These are phyloP conservation scores for Beauveria bassiana DNA, from an alignment of 2,329 filamentous ascomycete genomes.

Conservation along the genomic window DNA sequence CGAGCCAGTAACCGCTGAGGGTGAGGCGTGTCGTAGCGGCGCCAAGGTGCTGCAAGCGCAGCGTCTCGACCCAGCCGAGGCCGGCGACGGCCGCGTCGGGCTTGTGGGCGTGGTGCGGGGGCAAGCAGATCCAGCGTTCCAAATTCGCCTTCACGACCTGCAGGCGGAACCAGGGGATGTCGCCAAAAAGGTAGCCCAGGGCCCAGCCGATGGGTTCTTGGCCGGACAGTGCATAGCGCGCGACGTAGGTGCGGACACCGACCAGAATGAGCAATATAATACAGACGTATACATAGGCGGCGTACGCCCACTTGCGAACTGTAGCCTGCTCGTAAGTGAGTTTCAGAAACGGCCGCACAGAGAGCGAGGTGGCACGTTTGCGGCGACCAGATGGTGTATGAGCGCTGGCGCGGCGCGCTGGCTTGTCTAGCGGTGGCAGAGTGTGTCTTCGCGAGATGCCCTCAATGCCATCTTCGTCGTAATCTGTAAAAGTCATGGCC, in stretches of 20 bases:
- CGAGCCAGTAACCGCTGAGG: conserved; percentile 65
- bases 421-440: conserved; percentile 35
- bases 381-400: conserved; percentile 57
- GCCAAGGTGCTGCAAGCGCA: conserved; percentile 60
- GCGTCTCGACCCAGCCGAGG: conserved; percentile 54
- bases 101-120: conserved; percentile 31
- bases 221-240: conserved; percentile 56
- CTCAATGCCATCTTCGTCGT: conserved; percentile 14
- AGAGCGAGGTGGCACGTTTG: conserved; percentile 57
- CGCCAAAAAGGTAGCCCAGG: conserved; percentile 78
- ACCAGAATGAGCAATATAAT: conserved; percentile 60
- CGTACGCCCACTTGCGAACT: conserved; percentile 75
- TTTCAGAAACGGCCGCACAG: conserved; percentile 65
- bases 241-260: conserved; percentile 64
- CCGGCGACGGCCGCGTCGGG: conserved; percentile 31
- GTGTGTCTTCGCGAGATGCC: conserved; percentile 39
- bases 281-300: conserved; percentile 65
- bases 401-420: conserved; percentile 31
- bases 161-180: conserved; percentile 63
- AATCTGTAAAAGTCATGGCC: conserved; percentile 14
- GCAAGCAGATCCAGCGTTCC: conserved; percentile 68
- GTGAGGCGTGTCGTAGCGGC: conserved; percentile 75
- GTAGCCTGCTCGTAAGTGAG: conserved; percentile 73
- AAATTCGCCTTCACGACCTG: conserved; percentile 61
- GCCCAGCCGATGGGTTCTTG: conserved; percentile 90